Base-by-base conservation (phyloP, 2,329 filamentous ascomycete genomes). In the Fusarium albosuccineum region DNA sequence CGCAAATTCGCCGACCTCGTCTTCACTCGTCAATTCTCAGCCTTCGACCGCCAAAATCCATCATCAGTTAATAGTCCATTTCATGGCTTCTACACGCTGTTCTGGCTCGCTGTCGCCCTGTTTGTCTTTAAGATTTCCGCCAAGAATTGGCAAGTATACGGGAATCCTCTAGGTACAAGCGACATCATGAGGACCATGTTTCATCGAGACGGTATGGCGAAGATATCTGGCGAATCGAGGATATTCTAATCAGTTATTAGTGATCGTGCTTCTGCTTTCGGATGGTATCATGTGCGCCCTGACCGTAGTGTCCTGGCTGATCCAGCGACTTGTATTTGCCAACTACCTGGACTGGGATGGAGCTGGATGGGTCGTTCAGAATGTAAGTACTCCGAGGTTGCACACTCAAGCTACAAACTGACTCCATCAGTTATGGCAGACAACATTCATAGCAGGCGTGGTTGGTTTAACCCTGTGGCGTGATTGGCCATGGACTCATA, bases 401-500 rank as follows among this genome's bases (percentile, higher is more conserved):
- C 8, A 22, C 9, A 26, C 7, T 45, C 22, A 41, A 44, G 6
- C 26, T 16, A 8, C 34, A 14, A 11, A 37, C 50, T 57, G 22
- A 55, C 6, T 26, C 14, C 22, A n/a, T 16, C 49, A 88, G 86
- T 66, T 91, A 2, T 94, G 91, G 91, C 90, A 95, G 79, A 81
- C 83, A 0, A 64, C 82, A 13, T 94, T 90, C 70, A 84, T 93
- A 10, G 83, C 80, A 5, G 82, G 82, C 9, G 85, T 91, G 4
- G 80, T 94, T 6, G 86, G 85, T 52, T 87, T 91, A 80, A 90
- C 91, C 0, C 84, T 91, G 50, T 85, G 89, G 73, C 85, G 91
- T 5, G 87, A 93, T 51, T 95, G 92, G 92, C 90, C 91, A 1
- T 94, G 92, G 92, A 92, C 92, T 13, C 92, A 93, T 72, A 92